These are phyloP conservation scores for Candida silvatica DNA, from an alignment of 805 yeast species.

Conservation along the genomic window DNA sequence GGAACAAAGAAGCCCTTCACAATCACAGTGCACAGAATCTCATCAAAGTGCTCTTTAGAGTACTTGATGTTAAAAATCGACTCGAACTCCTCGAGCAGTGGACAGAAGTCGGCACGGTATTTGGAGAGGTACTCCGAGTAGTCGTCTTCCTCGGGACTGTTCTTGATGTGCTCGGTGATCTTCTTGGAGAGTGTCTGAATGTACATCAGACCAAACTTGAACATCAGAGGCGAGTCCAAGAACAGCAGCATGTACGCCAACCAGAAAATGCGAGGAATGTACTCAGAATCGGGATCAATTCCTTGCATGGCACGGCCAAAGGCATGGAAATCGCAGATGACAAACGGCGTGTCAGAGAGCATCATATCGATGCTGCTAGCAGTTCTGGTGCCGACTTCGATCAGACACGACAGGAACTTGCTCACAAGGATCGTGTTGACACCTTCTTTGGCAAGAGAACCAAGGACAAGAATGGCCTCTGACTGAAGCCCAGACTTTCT, in stretches of 20 bases:
- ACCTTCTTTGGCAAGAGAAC: constrained; percentile 57
- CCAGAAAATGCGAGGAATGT: constrained; percentile 46
- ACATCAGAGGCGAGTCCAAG: constrained; percentile 19
- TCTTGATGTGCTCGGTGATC: constrained; percentile 31
- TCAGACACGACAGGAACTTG: constrained; percentile 18
- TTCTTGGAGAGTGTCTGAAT: constrained; percentile 24
- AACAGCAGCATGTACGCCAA: constrained; percentile 19
- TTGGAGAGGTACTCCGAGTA: not conserved
- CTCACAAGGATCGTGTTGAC: constrained; percentile 44
- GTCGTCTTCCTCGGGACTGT: constrained; percentile 19
- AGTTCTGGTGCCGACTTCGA: constrained; percentile 5
- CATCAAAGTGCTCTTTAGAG: constrained; percentile 39
- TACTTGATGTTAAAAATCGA: constrained; percentile 28
- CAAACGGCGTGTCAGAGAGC: not conserved
- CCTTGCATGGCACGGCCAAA: constrained; percentile 42
- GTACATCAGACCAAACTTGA: constrained; percentile 25
- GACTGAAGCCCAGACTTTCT: constrained; percentile 52
- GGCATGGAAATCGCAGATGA: constrained; percentile 34
- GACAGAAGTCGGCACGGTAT: not conserved
- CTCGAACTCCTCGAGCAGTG: constrained; percentile 35
- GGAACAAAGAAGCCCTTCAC: constrained; percentile 54
- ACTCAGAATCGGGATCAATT: constrained; percentile 33
- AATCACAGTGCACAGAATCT: constrained; percentile 36
- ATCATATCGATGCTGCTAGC: not conserved
- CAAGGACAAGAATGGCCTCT: constrained; percentile 60